A percentile compares a stretch with the other conserved stretches of the same genome.
phyloP scores from a whole-genome alignment of 495 filamentous ascomycete species.

The Staphylotrichum longicolle region DNA sequence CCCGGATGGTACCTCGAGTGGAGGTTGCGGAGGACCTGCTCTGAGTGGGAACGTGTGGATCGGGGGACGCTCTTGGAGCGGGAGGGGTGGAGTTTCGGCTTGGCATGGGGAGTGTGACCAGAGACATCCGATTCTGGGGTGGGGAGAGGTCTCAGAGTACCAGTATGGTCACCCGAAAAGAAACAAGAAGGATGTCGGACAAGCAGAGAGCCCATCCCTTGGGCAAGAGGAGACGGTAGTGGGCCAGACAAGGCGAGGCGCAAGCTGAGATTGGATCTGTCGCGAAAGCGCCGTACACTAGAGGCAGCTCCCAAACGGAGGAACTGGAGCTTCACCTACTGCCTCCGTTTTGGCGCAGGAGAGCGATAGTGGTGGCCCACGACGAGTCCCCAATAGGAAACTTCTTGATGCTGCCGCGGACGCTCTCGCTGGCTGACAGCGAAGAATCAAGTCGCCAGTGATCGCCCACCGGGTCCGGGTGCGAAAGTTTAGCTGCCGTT shows the following conservation, averaged over 20 bases:
- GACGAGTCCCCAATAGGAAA: constrained; percentile 16
- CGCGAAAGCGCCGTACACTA: neutral
- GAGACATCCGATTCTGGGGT: constrained; percentile 31
- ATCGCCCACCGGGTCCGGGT: constrained; percentile 22
- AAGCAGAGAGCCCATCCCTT: constrained; percentile 1
- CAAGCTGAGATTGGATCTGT: constrained; percentile 17
- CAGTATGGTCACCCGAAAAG: constrained; percentile 19
- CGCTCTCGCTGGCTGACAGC: constrained; percentile 7
- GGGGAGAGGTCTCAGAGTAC: constrained; percentile 28
- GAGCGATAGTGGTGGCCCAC: constrained; percentile 14
- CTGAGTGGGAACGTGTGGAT: constrained; percentile 27
- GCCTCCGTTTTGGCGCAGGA: constrained; percentile 10
- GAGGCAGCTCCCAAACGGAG: too few relatives aligned
- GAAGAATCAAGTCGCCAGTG: constrained; percentile 23
- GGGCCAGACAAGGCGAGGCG: constrained; percentile 17
- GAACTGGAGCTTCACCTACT: neutral
- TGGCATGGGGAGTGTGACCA: constrained; percentile 25
- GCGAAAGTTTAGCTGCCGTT: constrained; percentile 18
- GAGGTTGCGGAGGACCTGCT: constrained; percentile 28
- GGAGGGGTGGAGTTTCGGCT: constrained; percentile 20
- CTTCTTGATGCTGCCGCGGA: constrained; percentile 4
- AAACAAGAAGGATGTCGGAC: constrained; percentile 19
- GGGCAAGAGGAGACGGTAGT: neutral
- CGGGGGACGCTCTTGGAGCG: constrained; percentile 26
- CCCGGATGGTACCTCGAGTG: constrained; percentile 33